phyloP scores from a whole-genome alignment of 1,284 basidiomycete genomes.

The Cryptococcus sp. region DNA sequence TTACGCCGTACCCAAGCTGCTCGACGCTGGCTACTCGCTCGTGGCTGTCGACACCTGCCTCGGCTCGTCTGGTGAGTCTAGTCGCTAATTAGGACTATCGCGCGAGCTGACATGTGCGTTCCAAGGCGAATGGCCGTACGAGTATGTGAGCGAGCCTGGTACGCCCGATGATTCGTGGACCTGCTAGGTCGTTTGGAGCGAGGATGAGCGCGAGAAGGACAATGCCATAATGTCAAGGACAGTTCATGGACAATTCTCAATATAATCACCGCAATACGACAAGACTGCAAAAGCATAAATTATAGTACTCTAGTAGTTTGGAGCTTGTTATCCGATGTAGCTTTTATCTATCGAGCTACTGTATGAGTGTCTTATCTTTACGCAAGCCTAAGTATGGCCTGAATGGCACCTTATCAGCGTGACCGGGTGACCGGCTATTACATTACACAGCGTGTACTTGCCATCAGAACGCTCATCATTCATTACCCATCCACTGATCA shows the following conservation, averaged over 20 bases:
- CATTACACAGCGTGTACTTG: no score
- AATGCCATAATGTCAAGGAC: not conserved
- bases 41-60: constrained; percentile 51
- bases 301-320: constrained; percentile 4
- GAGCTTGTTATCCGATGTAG: not conserved
- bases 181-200: constrained; percentile 28
- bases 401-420: no score
- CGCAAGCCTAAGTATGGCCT: no score
- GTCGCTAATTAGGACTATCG: constrained; percentile 6
- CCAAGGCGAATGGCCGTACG: constrained; percentile 45
- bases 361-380: not conserved
- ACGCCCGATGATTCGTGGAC: constrained; percentile 42
- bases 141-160: constrained; percentile 39
- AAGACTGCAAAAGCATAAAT: not conserved
- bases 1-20: constrained; percentile 35
- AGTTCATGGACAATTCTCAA: not conserved
- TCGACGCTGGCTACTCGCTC: constrained; percentile 44
- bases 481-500: no score
- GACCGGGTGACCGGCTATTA: no score
- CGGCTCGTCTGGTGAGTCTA: constrained; percentile 38
- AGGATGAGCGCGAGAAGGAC: not conserved
- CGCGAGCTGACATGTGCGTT: constrained; percentile 10
- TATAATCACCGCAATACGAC: not conserved
- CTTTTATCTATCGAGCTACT: not conserved
- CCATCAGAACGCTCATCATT: no score